phyloP scores from a whole-genome alignment of 805 yeast species.

The Schizosaccharomyces japonicus region DNA sequence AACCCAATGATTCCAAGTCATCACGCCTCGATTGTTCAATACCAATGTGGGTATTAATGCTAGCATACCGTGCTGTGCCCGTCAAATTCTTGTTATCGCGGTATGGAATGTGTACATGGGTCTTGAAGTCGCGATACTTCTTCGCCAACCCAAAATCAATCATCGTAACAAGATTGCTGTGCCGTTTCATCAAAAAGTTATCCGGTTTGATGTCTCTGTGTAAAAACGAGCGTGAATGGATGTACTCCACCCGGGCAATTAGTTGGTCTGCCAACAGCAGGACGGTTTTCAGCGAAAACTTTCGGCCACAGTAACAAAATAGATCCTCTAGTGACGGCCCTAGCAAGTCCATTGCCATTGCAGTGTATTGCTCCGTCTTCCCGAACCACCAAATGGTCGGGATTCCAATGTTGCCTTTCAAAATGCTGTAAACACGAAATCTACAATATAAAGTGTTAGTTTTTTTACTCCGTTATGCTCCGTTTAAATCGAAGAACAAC shows the following conservation, averaged over 20 bases:
- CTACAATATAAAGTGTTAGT: slow-evolving; percentile 16
- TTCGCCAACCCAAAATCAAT: slow-evolving; percentile 88
- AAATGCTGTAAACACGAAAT: slow-evolving; percentile 80
- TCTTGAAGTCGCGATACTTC: slow-evolving; percentile 79
- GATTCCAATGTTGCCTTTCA: slow-evolving; percentile 90
- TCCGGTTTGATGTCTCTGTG: slow-evolving; percentile 71
- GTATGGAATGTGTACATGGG: slow-evolving; percentile 85
- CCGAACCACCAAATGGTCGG: slow-evolving; percentile 96
- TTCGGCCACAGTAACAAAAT: slow-evolving; percentile 85
- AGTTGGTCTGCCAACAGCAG: slow-evolving; percentile 81
- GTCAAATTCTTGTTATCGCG: slow-evolving; percentile 88
- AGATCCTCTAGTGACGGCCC: slow-evolving; percentile 91
- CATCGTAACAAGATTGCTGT: slow-evolving; percentile 81
- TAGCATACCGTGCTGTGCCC: slow-evolving; percentile 93
- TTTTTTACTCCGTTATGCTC: no score
- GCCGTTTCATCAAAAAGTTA: slow-evolving; percentile 65
- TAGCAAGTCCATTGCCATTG: slow-evolving; percentile 83
- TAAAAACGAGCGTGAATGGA: slow-evolving; percentile 80
- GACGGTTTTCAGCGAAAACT: slow-evolving; percentile 81
- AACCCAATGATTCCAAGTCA: slow-evolving; percentile 83
- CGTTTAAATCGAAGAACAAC: no score
- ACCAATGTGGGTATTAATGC: slow-evolving; percentile 86
- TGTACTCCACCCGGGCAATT: slow-evolving; percentile 75
- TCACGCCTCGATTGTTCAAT: slow-evolving; percentile 92
- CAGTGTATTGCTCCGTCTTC: slow-evolving; percentile 84